Conservation (phyloP, 768 basidiomycete genomes). For the Amanita jacksonii region DNA sequence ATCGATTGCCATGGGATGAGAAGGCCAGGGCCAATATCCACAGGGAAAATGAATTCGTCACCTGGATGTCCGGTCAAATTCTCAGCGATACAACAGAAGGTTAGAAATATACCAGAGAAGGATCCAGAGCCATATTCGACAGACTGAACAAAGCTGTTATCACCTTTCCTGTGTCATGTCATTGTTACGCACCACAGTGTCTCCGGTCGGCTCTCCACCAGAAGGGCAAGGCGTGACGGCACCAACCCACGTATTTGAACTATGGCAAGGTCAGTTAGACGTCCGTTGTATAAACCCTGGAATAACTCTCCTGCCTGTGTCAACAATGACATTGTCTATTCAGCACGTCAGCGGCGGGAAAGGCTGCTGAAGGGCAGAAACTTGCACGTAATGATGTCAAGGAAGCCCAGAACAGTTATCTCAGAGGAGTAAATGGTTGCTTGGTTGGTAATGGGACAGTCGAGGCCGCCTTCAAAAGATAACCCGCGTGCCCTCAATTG, state of each 20-base stretch:
- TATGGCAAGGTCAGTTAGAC: not conserved
- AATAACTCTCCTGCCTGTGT: slow-evolving; percentile 5
- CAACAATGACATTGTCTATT: slow-evolving; percentile 3
- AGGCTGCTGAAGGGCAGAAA: not conserved
- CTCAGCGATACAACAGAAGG: too few relatives aligned
- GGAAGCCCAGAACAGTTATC: not conserved
- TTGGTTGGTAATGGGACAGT: not conserved
- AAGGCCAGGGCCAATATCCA: slow-evolving; percentile 41
- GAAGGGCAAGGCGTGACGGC: slow-evolving; percentile 35
- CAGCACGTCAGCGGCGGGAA: not conserved
- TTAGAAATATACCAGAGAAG: slow-evolving; percentile 56
- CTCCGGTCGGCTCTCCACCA: slow-evolving; percentile 27
- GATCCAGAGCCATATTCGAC: slow-evolving; percentile 56
- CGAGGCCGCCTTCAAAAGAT: not conserved
- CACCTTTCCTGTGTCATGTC: not conserved
- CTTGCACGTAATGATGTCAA: not conserved
- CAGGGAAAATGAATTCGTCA: slow-evolving; percentile 40
- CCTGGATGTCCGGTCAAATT: too few relatives aligned
- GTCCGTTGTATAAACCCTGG: not conserved
- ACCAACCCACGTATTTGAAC: slow-evolving; percentile 34
- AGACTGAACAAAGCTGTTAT: slow-evolving; percentile 20
- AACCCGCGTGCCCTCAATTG: slow-evolving; percentile 3
- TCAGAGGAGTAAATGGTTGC: too few relatives aligned
- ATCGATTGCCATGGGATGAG: slow-evolving; percentile 45
- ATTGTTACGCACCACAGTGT: slow-evolving; percentile 22